Conservation (phyloP, 768 basidiomycete genomes). For the Pisolithus tinctorius region DNA sequence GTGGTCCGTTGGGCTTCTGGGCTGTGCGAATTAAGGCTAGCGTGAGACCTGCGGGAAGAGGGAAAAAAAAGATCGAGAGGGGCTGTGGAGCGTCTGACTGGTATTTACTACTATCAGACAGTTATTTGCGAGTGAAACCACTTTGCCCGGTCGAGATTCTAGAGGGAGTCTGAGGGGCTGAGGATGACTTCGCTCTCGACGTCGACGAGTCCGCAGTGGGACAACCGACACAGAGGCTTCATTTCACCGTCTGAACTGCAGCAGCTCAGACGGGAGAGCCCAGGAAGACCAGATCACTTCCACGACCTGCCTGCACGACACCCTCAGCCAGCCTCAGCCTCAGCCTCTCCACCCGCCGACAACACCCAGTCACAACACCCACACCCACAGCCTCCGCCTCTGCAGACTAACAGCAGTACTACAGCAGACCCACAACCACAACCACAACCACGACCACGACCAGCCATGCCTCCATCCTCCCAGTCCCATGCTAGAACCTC, state of each 20-base stretch:
- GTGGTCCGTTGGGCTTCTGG: neutral
- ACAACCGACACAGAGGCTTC: conserved; percentile 28
- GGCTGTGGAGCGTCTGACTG: too few species aligned
- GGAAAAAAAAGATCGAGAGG: too few species aligned
- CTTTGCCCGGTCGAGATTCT: too few species aligned
- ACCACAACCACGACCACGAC: conserved; percentile 17
- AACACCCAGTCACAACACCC: neutral
- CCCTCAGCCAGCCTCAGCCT: conserved; percentile 2
- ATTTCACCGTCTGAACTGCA: conserved; percentile 29
- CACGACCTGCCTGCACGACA: conserved; percentile 30
- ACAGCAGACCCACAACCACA: conserved; percentile 7
- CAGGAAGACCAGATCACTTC: conserved; percentile 21
- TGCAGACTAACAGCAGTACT: neutral
- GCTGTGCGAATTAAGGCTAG: neutral
- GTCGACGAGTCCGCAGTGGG: conserved; percentile 31
- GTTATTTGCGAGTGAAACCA: too few species aligned
- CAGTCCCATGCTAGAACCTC: conserved; percentile 46
- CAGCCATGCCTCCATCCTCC: conserved; percentile 18
- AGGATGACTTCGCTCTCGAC: conserved; percentile 11
- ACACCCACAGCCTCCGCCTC: conserved; percentile 7
- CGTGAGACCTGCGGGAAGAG: neutral
- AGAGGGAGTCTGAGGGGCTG: neutral
- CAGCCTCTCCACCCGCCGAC: conserved; percentile 1
- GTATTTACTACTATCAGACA: too few species aligned
- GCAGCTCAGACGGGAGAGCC: conserved; percentile 28